Percentiles rank a stretch among this genome's conserved stretches.
phyloP scores from a whole-genome alignment of 805 yeast genomes.

The Wickerhamiella slavikovae region DNA sequence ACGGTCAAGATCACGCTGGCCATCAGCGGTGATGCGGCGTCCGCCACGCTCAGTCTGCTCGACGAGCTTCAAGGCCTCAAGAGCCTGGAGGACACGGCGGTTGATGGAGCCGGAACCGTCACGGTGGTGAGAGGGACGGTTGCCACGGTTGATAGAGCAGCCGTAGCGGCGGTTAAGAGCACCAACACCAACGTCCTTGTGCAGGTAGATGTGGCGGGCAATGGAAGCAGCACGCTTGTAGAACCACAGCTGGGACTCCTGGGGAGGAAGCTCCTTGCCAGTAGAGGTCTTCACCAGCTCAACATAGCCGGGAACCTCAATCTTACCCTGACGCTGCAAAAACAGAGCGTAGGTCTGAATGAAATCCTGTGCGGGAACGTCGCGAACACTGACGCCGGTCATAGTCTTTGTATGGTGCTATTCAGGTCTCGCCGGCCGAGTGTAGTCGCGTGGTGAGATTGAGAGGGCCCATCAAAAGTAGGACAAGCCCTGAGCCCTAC shows the following conservation, averaged over 20 bases:
- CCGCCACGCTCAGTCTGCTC: conserved; percentile 97
- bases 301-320: conserved; percentile 99
- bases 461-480: neutral
- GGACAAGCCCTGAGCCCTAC: no score
- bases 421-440: neutral
- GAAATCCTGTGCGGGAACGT: conserved; percentile 99
- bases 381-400: conserved; percentile 35
- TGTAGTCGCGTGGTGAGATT: no score
- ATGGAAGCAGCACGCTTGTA: conserved; percentile 99
- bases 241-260: conserved; percentile 98
- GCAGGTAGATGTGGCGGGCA: conserved; percentile 99
- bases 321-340: conserved; percentile 99
- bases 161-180: conserved; percentile 98
- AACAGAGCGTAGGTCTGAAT: conserved; percentile 98
- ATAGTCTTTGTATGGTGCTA: no score
- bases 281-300: conserved; percentile 98
- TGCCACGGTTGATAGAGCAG: conserved; percentile 97
- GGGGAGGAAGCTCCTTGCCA: conserved; percentile 99
- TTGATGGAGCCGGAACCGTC: conserved; percentile 98
- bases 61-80: conserved; percentile 93
- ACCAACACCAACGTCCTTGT: conserved; percentile 99
- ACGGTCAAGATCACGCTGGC: conserved; percentile 99
- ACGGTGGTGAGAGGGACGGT: conserved; percentile 94
- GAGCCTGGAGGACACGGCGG: conserved; percentile 96
- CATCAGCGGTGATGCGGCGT: conserved; percentile 97